Conservation (phyloP, 2,329 filamentous ascomycete species). For the Fusarium chuoi region DNA sequence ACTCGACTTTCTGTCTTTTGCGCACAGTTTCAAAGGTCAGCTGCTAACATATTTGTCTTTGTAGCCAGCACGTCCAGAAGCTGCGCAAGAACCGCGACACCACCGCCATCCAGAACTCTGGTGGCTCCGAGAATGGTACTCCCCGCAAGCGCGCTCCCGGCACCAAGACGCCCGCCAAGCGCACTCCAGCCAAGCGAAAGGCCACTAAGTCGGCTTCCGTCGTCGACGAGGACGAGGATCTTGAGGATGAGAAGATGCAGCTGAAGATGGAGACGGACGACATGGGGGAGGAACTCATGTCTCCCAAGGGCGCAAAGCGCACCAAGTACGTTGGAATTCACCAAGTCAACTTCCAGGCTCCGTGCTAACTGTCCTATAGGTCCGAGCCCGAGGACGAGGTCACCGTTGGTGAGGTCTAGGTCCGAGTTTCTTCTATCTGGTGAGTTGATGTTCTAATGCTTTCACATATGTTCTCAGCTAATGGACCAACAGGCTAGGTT, state of each 20-base stretch:
- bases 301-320: slow-evolving; percentile 39
- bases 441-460: background rate
- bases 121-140: slow-evolving; percentile 27
- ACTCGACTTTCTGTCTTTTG: slow-evolving; percentile 29
- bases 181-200: slow-evolving; percentile 43
- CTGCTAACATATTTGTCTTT: slow-evolving; percentile 23
- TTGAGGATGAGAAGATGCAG: slow-evolving; percentile 39
- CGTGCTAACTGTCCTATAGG: slow-evolving; percentile 23
- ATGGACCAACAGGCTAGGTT: background rate
- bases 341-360: no score
- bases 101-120: slow-evolving; percentile 33
- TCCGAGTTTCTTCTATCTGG: background rate
- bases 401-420: slow-evolving; percentile 12
- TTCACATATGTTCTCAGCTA: background rate
- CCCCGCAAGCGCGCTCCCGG: slow-evolving; percentile 37
- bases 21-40: background rate
- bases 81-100: slow-evolving; percentile 52
- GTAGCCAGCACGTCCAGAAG: slow-evolving; percentile 60
- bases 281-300: slow-evolving; percentile 3
- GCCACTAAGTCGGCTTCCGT: slow-evolving; percentile 17
- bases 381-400: slow-evolving; percentile 23
- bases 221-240: slow-evolving; percentile 40
- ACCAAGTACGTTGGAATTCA: slow-evolving; percentile 34
- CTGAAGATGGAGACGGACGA: slow-evolving; percentile 43
- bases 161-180: slow-evolving; percentile 44